Evolutionary conservation across 2,329 filamentous ascomycete genomes (phyloP).

Genomic region (Shiraia bambusicola): DNA sequence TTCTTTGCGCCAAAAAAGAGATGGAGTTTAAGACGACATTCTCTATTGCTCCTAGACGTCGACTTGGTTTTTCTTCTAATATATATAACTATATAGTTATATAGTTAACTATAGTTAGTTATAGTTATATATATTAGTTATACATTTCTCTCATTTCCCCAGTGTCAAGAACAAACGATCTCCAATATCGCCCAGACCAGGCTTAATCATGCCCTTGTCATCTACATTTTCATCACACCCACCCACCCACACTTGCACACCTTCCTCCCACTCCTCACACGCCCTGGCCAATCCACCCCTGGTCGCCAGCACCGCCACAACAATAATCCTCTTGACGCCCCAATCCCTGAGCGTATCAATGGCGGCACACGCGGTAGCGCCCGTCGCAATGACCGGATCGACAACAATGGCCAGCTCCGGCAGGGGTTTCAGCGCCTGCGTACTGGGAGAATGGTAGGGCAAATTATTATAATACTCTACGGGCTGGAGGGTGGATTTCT

Average conservation of each 20-base stretch:
- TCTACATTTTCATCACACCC: conserved; percentile 75
- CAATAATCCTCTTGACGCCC: conserved; percentile 80
- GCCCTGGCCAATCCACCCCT: conserved; percentile 69
- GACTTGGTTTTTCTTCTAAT: no score
- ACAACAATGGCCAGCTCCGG: conserved; percentile 76
- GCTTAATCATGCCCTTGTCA: conserved; percentile 83
- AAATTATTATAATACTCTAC: conserved; percentile 99
- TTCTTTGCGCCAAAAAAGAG: no score
- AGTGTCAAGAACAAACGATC: conserved; percentile 87
- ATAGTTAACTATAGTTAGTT: no score
- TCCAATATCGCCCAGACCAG: conserved; percentile 86
- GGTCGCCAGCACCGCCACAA: conserved; percentile 75
- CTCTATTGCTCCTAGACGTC: no score
- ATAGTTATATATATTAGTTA: no score
- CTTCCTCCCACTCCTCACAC: conserved; percentile 75
- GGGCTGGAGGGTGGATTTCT: conserved; percentile 80
- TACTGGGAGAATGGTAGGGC: conserved; percentile 65
- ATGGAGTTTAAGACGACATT: no score
- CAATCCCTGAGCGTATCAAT: conserved; percentile 88
- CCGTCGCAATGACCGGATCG: conserved; percentile 92
- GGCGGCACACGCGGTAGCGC: conserved; percentile 83
- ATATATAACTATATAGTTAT: no score
- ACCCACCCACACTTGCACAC: conserved; percentile 78
- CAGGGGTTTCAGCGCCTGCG: conserved; percentile 40
- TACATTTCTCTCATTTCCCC: conserved; percentile 64